phyloP scores from a whole-genome alignment of 2,329 filamentous ascomycete species.

The Epichloe brachyelytri region DNA sequence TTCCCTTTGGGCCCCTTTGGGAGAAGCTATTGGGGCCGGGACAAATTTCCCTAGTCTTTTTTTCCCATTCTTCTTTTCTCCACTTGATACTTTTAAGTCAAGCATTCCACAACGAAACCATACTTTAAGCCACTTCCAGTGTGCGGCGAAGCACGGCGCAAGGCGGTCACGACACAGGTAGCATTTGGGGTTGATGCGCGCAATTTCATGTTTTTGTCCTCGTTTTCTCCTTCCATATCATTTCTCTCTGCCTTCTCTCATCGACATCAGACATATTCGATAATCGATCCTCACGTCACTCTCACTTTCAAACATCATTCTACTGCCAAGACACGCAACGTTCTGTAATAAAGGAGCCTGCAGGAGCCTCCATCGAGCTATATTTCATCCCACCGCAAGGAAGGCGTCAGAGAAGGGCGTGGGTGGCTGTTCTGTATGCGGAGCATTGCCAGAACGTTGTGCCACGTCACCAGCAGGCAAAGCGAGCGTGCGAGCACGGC shows the following conservation, averaged over 20 bases:
- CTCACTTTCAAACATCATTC: background rate
- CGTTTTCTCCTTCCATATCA: conserved; percentile 11
- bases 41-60: conserved; percentile 1
- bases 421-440: background rate
- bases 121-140: conserved; percentile 20
- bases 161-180: conserved; percentile 22
- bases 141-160: conserved; percentile 28
- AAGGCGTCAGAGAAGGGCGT: background rate
- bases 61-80: background rate
- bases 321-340: background rate
- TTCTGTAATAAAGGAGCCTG: conserved; percentile 2
- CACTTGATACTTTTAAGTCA: conserved; percentile 14
- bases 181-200: conserved; percentile 19
- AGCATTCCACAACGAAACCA: conserved; percentile 23
- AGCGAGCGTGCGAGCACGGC: conserved; percentile 1
- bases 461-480: conserved; percentile 1
- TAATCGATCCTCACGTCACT: background rate
- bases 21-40: background rate
- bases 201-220: conserved; percentile 18
- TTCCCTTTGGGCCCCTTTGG: background rate
- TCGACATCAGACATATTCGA: background rate
- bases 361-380: background rate
- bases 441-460: conserved; percentile 1
- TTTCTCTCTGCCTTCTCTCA: conserved; percentile 12
- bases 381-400: background rate